Evolutionary conservation across 805 yeast genomes (phyloP), one percentile per base, ranked within the genome.

Genomic region (Spathaspora arborariae): DNA sequence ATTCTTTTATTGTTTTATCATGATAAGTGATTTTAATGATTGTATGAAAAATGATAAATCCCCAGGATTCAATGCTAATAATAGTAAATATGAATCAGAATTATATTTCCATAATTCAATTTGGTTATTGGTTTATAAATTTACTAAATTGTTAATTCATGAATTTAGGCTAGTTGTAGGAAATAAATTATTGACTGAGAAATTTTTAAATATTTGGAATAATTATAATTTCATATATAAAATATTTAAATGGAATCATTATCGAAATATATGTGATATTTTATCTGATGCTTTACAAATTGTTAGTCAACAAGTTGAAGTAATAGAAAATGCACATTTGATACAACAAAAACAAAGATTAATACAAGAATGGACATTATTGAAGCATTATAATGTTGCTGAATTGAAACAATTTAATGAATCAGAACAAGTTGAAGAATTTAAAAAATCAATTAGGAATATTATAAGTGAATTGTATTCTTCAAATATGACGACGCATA

Each of bases 51-150:
- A 13, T 26, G 20, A 27, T 7, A 13, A 18, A 5, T 63, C 58
- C 30, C 63, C 66, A 1, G 59, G 62, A 1, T 58, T 56, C 43
- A 63, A 62, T 42, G 36, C 60, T 10, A 60, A 62, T 41, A 27
- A n/a, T 4, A 26, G 41, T 8, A 19, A 15, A 9, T 21, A 45
- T 5, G 44, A 42, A 38, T 15, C 18, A 2, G 2, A 20, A 4
- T 46, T 49, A 33, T 52, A 48, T 39, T 34, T 46, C 15, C 41
- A 54, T 35, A 58, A 59, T 45, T 52, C 55, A 37, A 38, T 62
- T 5, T 56, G 61, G 56, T 40, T 60, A 19, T 20, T 56, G 2
- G 42, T 59, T n/a, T 58, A 38, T 42, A 56, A 55, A 38, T 44
- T 39, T 20, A 40, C 59, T 8, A 27, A 44, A 8, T 47, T 48